These are phyloP conservation scores for Asclepias syriaca DNA, from an alignment of 257 asterid species.

Conservation along the genomic window DNA sequence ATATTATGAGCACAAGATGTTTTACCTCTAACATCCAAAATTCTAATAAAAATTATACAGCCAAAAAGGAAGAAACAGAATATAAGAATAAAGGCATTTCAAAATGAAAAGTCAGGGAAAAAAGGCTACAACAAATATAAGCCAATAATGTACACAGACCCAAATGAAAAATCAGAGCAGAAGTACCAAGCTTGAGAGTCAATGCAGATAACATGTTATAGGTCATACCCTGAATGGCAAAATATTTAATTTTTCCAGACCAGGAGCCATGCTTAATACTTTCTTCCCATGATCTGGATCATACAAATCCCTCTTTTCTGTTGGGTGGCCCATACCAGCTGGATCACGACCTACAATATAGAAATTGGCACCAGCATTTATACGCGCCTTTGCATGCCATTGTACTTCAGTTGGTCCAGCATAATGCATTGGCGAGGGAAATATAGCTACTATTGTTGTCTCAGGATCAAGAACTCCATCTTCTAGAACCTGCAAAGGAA, in stretches of 20 bases:
- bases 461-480: conserved; percentile 82
- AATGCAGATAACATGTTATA: not conserved
- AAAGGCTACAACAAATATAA: not conserved
- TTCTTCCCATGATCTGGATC: conserved; percentile 89
- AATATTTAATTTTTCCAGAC: conserved; percentile 70
- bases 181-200: not conserved
- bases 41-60: not conserved
- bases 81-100: not conserved
- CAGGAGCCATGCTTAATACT: conserved; percentile 88
- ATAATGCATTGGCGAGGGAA: conserved; percentile 90
- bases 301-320: conserved; percentile 75
- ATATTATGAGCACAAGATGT: not conserved
- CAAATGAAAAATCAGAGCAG: not conserved
- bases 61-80: not conserved
- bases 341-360: conserved; percentile 93
- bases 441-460: conserved; percentile 73
- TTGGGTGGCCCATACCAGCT: conserved; percentile 89
- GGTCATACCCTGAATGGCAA: conserved; percentile 65
- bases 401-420: conserved; percentile 97
- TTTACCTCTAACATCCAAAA: not conserved
- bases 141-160: not conserved
- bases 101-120: not conserved
- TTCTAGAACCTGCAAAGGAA: conserved; percentile 60
- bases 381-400: conserved; percentile 91
- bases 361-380: conserved; percentile 86